Evolutionary conservation across 495 filamentous ascomycete genomes (phyloP), one percentile per base, ranked within the genome.

Genomic region (Rostrohypoxylon terebratum): DNA sequence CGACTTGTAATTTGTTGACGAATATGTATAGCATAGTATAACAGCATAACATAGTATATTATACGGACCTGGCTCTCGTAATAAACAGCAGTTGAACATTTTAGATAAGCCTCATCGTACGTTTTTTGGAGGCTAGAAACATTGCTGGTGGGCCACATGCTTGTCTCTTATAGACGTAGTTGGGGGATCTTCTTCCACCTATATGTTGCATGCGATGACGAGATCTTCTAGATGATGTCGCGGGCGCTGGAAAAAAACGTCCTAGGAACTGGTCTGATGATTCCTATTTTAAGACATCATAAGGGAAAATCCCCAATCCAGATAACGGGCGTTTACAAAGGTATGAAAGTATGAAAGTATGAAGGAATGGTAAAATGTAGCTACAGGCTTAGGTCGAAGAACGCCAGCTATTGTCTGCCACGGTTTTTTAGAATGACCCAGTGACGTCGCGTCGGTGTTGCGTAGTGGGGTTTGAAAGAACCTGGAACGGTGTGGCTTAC

Each of bases 81-180:
- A 81, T 97, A 97, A 68, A 97, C 92, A 64, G 96, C 96, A 9
- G 94, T 98, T 1, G 94, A 97, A 80, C 93, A 97, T 71, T 90
- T 92, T 63, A 97, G 84, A 81, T 97, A 97, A 80, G 92, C 93
- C 76, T 98, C 93, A 83, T 98, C 94, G 82, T 98, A 98, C 63
- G 93, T 97, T 87, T 97, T 98, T 84, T 98, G 96, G 79, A 98
- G 85, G 61, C 90, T 89, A 78, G 93, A 90, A 69, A 89, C 85
- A 48, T 88, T 87, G 77, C 91, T 93, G 84, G 87, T 91, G 83
- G 92, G 92, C 88, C 95, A 92, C 91, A 92, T 93, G 77, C 74
- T 77, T 36, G 71, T 61, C 55, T 69, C 40, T 64, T 48, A 59
- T 53, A 44, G 44, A 9, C 47, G 60, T 44, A 9, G 42, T 45